phyloP scores from a whole-genome alignment of 306 rosid species.

The Clitoria ternatea region DNA sequence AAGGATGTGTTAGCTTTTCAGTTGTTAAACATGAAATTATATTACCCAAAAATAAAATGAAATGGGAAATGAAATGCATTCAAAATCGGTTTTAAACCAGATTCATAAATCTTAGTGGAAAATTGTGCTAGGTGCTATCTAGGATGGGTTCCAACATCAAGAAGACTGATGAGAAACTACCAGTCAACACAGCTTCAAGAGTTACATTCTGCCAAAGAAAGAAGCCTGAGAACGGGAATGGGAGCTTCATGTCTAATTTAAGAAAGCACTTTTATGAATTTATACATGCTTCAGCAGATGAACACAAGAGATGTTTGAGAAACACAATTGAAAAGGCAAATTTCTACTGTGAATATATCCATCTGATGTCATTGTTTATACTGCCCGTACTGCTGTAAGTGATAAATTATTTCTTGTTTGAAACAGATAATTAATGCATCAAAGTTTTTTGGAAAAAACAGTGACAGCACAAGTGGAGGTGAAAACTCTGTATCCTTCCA shows the following conservation, averaged over 20 bases:
- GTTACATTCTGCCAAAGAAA: constrained; percentile 51
- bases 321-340: constrained; percentile 46
- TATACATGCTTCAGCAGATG: constrained; percentile 47
- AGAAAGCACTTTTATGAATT: constrained; percentile 56
- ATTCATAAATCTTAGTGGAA: not conserved
- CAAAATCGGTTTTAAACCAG: not conserved
- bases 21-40: not conserved
- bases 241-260: constrained; percentile 49
- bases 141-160: constrained; percentile 34
- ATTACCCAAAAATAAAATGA: no score
- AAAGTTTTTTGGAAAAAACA: constrained; percentile 23
- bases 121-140: constrained; percentile 14
- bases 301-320: constrained; percentile 58
- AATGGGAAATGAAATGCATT: not conserved
- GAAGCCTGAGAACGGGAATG: constrained; percentile 48
- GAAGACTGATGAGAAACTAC: constrained; percentile 18
- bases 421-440: constrained; percentile 42
- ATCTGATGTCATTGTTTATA: not conserved
- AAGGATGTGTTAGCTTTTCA: not conserved
- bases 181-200: constrained; percentile 14
- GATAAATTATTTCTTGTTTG: constrained; percentile 12
- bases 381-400: not conserved
- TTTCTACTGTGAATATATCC: not conserved
- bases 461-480: constrained; percentile 19
- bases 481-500: constrained; percentile 31